A percentile compares a stretch with the other conserved stretches of the same genome.
phyloP scores from a whole-genome alignment of 2,329 filamentous ascomycete species.

The Pseudogymnoascus sp. region DNA sequence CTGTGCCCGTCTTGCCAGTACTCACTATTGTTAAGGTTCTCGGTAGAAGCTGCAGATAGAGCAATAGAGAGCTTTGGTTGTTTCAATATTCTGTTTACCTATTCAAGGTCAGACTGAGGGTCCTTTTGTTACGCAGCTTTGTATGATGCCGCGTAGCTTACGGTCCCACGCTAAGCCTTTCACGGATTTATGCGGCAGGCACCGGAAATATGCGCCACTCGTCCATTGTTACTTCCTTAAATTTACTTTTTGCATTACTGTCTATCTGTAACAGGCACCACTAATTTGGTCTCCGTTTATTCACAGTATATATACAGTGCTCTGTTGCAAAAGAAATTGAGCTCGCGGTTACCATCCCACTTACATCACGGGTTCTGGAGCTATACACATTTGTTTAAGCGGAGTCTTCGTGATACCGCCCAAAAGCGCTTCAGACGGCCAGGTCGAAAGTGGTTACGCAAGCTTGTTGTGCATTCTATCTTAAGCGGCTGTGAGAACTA shows the following conservation, averaged over 20 bases:
- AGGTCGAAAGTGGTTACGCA: background rate
- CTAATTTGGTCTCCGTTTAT: background rate
- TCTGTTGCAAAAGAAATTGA: background rate
- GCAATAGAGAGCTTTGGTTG: conserved; percentile 1
- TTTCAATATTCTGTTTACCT: conserved; percentile 8
- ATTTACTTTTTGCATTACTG: background rate
- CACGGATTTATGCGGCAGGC: conserved; percentile 7
- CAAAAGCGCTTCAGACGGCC: background rate
- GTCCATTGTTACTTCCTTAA: background rate
- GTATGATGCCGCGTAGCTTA: conserved; percentile 2
- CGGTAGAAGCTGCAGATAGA: background rate
- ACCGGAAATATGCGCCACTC: background rate
- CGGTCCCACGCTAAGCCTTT: background rate
- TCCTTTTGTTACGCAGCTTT: conserved; percentile 4
- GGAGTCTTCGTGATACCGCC: background rate
- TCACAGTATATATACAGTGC: background rate
- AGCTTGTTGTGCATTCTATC: background rate
- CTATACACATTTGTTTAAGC: background rate
- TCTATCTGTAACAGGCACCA: background rate
- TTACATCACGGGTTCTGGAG: background rate
- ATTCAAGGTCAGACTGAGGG: conserved; percentile 5
- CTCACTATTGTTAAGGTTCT: background rate
- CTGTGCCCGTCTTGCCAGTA: background rate
- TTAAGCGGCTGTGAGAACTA: background rate
- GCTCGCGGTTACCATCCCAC: background rate